Evolutionary conservation across 495 filamentous ascomycete genomes (phyloP), one percentile per base, ranked within the genome.

Genomic region (Achaetomiella virescens): DNA sequence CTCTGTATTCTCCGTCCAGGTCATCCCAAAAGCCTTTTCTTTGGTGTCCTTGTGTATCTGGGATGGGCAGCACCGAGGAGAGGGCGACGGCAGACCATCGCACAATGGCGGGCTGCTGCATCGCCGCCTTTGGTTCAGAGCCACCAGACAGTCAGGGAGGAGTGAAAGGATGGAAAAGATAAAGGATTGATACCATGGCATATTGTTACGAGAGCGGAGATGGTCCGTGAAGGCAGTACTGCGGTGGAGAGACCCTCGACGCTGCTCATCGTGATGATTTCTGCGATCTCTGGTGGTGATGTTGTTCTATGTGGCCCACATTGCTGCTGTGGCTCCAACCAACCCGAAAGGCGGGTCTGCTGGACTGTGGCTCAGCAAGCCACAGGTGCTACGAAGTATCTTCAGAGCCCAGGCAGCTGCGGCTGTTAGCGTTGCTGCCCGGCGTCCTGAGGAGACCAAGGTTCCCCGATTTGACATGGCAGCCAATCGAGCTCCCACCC

Each of bases 221-320:
- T n/a, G 21, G 38, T 37, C 4, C 5, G n/a, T 3, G 44, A 25
- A 20, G 20, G 6, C 6, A 6, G 12, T 22, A 55, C 59, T 59
- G 56, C 18, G 36, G 61, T 43, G 53, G 61, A 55, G 50, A 29
- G 50, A 47, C n/a, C 43, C 25, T 37, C 11, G 35, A 55, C 36
- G 37, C 55, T 60, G 61, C 41, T 56, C 58, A 43, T 48, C 29
- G 20, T 31, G 50, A 60, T 54, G 43, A 29, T 53, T 47, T 61
- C 29, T 27, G 20, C 46, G 47, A 33, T 56, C 45, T 47, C 33
- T 48, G 40, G 37, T 48, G 29, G 44, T 49, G 45, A 55, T 52
- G 57, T 52, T 25, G 49, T 57, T 45, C 35, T 14, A 47, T 29
- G 37, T 29, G 41, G 24, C 49, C 31, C 48, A 12, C 43, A 40